Conservation (phyloP, 345 rosid species). For the Moricandia moricandioides region DNA sequence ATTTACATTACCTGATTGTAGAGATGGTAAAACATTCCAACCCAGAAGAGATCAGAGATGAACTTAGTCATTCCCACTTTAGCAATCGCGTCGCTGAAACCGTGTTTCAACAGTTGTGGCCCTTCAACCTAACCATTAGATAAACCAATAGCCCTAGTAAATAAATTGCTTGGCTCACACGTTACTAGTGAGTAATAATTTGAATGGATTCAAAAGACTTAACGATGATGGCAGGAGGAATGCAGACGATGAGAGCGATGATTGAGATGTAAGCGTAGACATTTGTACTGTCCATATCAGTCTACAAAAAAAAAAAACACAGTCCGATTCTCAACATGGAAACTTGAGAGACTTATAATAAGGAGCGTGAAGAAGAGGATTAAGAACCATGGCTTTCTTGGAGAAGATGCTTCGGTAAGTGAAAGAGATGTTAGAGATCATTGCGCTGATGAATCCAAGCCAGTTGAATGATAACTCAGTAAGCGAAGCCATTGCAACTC, state of each 20-base stretch:
- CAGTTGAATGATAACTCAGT: conserved; percentile 97
- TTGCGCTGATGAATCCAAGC: conserved; percentile 93
- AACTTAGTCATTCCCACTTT: conserved; percentile 90
- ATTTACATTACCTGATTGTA: conserved; percentile 70
- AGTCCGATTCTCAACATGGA: background rate
- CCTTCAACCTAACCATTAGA: conserved; percentile 65
- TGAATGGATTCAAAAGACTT: conserved; percentile 33
- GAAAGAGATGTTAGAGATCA: conserved; percentile 95
- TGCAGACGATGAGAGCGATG: conserved; percentile 82
- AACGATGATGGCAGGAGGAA: conserved; percentile 90
- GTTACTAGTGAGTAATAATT: conserved; percentile 5
- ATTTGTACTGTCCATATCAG: conserved; percentile 98
- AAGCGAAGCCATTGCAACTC: conserved; percentile 89
- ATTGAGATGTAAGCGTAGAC: conserved; percentile 93
- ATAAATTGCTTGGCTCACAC: background rate
- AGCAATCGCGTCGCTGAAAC: conserved; percentile 73
- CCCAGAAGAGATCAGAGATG: conserved; percentile 91
- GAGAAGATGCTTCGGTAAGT: conserved; percentile 95
- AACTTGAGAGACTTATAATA: background rate
- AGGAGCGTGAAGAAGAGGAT: conserved; percentile 1
- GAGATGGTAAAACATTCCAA: conserved; percentile 97
- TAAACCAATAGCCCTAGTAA: conserved; percentile 8
- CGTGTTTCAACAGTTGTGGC: conserved; percentile 73
- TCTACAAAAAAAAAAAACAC: conserved; percentile 39
- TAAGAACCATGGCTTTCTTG: conserved; percentile 90